Evolutionary conservation across 78 protist genomes (phyloP).

Genomic region (Paratrimastix pyriformis): DNA sequence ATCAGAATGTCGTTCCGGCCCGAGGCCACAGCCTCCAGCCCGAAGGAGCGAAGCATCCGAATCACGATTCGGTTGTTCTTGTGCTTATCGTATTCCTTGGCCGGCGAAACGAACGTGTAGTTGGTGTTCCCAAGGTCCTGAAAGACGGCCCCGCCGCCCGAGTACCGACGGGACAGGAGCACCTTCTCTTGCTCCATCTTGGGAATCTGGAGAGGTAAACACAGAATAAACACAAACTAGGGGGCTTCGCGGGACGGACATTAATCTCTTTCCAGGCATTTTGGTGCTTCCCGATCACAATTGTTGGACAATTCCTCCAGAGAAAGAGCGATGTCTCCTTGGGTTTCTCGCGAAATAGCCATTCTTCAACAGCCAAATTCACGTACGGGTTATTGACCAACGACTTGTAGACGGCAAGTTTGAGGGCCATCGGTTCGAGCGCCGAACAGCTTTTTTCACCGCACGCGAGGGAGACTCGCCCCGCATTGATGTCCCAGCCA

Average conservation of each 20-base stretch:
- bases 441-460: too few species aligned
- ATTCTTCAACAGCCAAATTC: conserved; percentile 28
- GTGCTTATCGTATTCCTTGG: background rate
- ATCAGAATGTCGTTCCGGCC: conserved; percentile 29
- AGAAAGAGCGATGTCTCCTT: conserved; percentile 19
- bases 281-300: conserved; percentile 38
- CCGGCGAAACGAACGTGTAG: conserved; percentile 18
- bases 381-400: conserved; percentile 18
- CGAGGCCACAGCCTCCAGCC: conserved; percentile 18
- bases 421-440: too few species aligned
- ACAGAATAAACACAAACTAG: too few species aligned
- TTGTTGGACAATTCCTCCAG: conserved; percentile 16
- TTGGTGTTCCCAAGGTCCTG: conserved; percentile 30
- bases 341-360: background rate
- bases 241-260: too few species aligned
- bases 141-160: conserved; percentile 36
- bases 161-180: conserved; percentile 11
- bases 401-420: too few species aligned
- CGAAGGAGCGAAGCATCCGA: background rate
- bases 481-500: too few species aligned
- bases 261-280: conserved; percentile 23
- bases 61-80: background rate
- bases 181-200: conserved; percentile 2
- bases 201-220: too few species aligned
- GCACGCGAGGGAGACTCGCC: too few species aligned